Percentiles rank a stretch among this genome's conserved stretches.
These are phyloP conservation scores for Pestalotiopsis sp. DNA, from an alignment of 2,329 filamentous ascomycete genomes.

Conservation along the genomic window DNA sequence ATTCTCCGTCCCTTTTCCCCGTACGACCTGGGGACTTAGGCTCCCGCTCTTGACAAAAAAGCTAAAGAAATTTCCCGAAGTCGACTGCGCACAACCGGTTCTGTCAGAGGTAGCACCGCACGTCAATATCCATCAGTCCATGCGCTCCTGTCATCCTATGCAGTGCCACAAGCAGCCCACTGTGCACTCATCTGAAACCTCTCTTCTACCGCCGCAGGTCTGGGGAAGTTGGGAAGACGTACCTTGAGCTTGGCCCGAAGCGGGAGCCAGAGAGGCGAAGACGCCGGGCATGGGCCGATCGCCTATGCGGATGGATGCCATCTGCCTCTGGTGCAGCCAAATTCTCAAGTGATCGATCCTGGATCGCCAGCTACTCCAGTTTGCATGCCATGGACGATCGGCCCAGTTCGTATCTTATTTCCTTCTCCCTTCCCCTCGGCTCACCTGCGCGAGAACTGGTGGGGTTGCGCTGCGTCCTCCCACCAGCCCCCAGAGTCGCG, in stretches of 20 bases:
- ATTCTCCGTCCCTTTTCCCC: constrained; percentile 31
- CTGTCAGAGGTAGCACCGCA: constrained; percentile 29
- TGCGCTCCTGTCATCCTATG: constrained; percentile 34
- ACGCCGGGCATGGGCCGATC: constrained; percentile 24
- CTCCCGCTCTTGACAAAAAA: constrained; percentile 32
- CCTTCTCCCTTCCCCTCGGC: background rate
- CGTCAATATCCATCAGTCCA: constrained; percentile 18
- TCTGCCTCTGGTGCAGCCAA: constrained; percentile 27
- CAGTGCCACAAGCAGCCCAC: constrained; percentile 31
- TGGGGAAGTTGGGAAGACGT: constrained; percentile 17
- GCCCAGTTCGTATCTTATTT: background rate
- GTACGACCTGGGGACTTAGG: constrained; percentile 31
- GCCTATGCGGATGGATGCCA: constrained; percentile 26
- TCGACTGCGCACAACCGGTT: constrained; percentile 38
- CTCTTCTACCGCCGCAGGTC: constrained; percentile 22
- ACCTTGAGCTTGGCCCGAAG: constrained; percentile 21
- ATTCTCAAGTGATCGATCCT: constrained; percentile 9
- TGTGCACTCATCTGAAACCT: constrained; percentile 36
- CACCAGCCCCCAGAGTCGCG: constrained; percentile 9
- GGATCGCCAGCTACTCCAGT: background rate
- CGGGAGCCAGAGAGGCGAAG: constrained; percentile 23
- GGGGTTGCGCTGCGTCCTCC: constrained; percentile 27
- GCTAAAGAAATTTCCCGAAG: constrained; percentile 35
- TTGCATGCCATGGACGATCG: constrained; percentile 7
- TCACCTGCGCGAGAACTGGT: constrained; percentile 27